These are phyloP conservation scores for Hansenula lynferdii DNA, from an alignment of 1,139 yeast species.

Conservation along the genomic window DNA sequence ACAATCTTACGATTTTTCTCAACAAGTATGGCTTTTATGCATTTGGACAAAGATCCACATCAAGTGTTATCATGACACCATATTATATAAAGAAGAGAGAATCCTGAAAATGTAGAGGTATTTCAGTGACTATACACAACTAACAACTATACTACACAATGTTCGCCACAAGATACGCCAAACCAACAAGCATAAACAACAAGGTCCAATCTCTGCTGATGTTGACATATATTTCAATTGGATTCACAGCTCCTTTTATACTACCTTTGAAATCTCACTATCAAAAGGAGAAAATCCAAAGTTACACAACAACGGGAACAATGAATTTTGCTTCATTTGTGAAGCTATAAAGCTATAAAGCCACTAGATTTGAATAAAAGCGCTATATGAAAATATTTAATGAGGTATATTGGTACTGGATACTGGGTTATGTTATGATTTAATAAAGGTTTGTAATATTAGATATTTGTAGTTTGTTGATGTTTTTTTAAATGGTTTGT, in stretches of 20 bases:
- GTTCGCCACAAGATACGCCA: slow-evolving; percentile 13
- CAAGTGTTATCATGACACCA: too few relatives aligned
- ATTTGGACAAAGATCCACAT: too few relatives aligned
- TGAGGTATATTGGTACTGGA: too few relatives aligned
- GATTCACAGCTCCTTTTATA: slow-evolving; percentile 18
- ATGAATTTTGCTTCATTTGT: slow-evolving; percentile 14
- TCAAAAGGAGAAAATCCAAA: slow-evolving; percentile 4
- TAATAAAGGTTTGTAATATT: too few relatives aligned
- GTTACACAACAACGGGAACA: slow-evolving; percentile 10
- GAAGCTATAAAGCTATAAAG: slow-evolving; percentile 8
- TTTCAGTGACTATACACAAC: background rate
- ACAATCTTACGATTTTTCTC: too few relatives aligned
- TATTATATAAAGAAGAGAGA: too few relatives aligned
- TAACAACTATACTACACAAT: slow-evolving; percentile 3
- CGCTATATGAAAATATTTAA: background rate
- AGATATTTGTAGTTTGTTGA: too few relatives aligned
- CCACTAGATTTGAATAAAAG: background rate
- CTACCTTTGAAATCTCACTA: slow-evolving; percentile 14
- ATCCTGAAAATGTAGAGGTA: too few relatives aligned
- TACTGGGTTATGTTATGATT: too few relatives aligned
- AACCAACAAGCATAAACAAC: background rate
- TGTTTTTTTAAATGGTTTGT: too few relatives aligned
- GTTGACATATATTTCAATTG: slow-evolving; percentile 18
- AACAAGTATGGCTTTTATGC: too few relatives aligned
- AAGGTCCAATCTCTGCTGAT: slow-evolving; percentile 17